Conservation (phyloP, 2,329 filamentous ascomycete species). For the Hirsutella thompsonii region DNA sequence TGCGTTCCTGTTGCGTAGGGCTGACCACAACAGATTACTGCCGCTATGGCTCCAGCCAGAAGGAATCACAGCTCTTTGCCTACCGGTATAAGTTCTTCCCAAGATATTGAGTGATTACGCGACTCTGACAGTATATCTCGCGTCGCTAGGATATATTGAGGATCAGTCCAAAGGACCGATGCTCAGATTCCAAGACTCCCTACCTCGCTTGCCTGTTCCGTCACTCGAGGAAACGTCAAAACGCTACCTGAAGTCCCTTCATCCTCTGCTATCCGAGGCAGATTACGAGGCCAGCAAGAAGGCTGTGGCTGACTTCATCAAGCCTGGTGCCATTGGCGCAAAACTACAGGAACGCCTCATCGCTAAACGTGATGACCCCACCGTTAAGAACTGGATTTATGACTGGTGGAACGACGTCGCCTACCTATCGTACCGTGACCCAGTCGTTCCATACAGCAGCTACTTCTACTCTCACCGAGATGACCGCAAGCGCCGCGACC, state of each 20-base stretch:
- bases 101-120: neutral
- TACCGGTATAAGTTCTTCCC: slow-evolving; percentile 24
- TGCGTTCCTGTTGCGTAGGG: neutral
- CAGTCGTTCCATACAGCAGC: slow-evolving; percentile 93
- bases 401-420: slow-evolving; percentile 98
- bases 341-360: slow-evolving; percentile 80
- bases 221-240: slow-evolving; percentile 71
- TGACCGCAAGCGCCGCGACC: slow-evolving; percentile 76
- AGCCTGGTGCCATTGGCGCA: slow-evolving; percentile 71
- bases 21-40: slow-evolving; percentile 26
- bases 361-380: slow-evolving; percentile 65
- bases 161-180: slow-evolving; percentile 68
- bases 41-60: slow-evolving; percentile 20
- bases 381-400: slow-evolving; percentile 82
- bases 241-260: slow-evolving; percentile 69
- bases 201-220: slow-evolving; percentile 67
- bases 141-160: slow-evolving; percentile 58
- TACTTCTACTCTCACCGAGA: slow-evolving; percentile 99
- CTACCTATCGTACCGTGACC: slow-evolving; percentile 87
- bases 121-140: neutral
- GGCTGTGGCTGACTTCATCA: slow-evolving; percentile 78
- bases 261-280: slow-evolving; percentile 54
- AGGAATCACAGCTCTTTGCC: slow-evolving; percentile 47
- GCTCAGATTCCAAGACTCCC: slow-evolving; percentile 77
- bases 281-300: slow-evolving; percentile 66